phyloP scores from a whole-genome alignment of 495 filamentous ascomycete species.

The Penicillium atrosanguineum region DNA sequence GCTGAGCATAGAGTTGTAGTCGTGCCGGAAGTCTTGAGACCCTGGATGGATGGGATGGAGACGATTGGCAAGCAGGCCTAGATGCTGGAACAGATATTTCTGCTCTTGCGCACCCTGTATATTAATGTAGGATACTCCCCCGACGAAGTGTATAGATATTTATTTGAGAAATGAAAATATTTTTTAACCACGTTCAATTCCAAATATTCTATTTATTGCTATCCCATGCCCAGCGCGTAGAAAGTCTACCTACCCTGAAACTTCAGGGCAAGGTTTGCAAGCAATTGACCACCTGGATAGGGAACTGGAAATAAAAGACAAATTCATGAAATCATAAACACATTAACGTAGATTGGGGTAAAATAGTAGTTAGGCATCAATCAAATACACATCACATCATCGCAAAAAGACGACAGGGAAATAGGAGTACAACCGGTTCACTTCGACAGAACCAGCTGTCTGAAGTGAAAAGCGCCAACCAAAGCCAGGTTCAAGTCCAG shows the following conservation, averaged over 20 bases:
- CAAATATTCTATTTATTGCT: background rate
- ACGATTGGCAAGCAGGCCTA: conserved; percentile 45
- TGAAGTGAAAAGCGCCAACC: background rate
- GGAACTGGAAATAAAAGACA: background rate
- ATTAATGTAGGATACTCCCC: conserved; percentile 2
- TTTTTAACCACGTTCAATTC: too few species aligned
- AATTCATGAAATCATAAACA: conserved; percentile 24
- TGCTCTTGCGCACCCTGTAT: conserved; percentile 5
- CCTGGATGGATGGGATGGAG: conserved; percentile 77
- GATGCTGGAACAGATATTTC: background rate
- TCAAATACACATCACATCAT: conserved; percentile 22
- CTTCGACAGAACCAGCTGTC: conserved; percentile 17
- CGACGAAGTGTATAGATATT: background rate
- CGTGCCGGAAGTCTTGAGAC: conserved; percentile 73
- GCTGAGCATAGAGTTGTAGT: conserved; percentile 59
- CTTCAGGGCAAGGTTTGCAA: too few species aligned
- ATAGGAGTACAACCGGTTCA: conserved; percentile 7
- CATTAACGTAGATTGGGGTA: conserved; percentile 12
- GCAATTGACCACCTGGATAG: background rate
- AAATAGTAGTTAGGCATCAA: conserved; percentile 5
- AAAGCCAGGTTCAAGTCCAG: background rate
- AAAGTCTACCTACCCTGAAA: background rate
- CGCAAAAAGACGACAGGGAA: conserved; percentile 1
- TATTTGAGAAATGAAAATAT: too few species aligned
- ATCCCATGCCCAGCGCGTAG: background rate